Evolutionary conservation across 495 filamentous ascomycete genomes (phyloP).

Genomic region (Talaromyces proteolyticus): DNA sequence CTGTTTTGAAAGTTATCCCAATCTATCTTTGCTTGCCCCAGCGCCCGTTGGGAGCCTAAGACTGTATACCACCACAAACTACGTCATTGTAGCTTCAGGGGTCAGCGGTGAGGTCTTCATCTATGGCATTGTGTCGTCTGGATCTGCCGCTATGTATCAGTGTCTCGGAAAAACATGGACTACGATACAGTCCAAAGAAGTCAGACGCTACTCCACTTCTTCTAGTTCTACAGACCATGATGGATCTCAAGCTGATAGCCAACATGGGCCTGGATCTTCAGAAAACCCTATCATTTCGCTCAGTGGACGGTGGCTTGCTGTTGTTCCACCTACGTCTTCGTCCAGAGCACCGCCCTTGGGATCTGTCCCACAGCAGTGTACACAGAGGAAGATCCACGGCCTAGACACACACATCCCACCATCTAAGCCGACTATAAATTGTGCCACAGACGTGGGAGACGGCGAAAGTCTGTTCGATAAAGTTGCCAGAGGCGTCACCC

Average conservation of each 20-base stretch:
- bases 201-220: conserved; percentile 44
- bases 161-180: conserved; percentile 89
- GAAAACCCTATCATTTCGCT: conserved; percentile 67
- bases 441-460: conserved; percentile 71
- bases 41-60: conserved; percentile 64
- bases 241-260: conserved; percentile 43
- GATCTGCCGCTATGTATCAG: conserved; percentile 56
- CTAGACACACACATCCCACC: conserved; percentile 66
- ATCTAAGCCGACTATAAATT: conserved; percentile 66
- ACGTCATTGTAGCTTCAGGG: conserved; percentile 68
- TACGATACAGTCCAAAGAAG: conserved; percentile 53
- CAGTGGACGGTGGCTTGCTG: conserved; percentile 76
- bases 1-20: conserved; percentile 34
- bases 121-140: conserved; percentile 40
- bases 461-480: conserved; percentile 79
- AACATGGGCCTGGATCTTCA: conserved; percentile 32
- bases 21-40: conserved; percentile 43
- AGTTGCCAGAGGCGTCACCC: conserved; percentile 79
- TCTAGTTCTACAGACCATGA: conserved; percentile 50
- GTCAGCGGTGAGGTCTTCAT: conserved; percentile 81
- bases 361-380: conserved; percentile 32
- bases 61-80: conserved; percentile 60
- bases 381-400: conserved; percentile 54
- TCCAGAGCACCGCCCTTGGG: conserved; percentile 65
- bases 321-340: conserved; percentile 69